These are phyloP conservation scores for Yamadazyma sp. DNA, from an alignment of 1,139 yeast species.

Conservation along the genomic window DNA sequence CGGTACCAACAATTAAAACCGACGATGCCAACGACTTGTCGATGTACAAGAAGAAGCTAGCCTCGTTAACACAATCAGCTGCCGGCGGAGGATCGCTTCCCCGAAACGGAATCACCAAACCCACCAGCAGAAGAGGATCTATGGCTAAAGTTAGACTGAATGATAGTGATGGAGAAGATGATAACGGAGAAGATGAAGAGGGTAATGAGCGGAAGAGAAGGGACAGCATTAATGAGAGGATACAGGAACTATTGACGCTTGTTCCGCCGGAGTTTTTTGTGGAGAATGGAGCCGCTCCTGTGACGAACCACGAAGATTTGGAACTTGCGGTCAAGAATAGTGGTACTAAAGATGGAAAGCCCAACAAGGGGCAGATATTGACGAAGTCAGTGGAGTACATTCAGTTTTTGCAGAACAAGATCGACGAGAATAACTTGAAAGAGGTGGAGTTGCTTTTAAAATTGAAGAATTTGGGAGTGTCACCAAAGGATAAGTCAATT, in stretches of 20 bases:
- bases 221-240: slow-evolving; percentile 86
- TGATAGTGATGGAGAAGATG: slow-evolving; percentile 26
- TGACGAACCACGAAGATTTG: slow-evolving; percentile 18
- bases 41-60: slow-evolving; percentile 4
- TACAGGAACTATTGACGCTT: slow-evolving; percentile 72
- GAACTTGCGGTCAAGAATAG: slow-evolving; percentile 47
- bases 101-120: slow-evolving; percentile 35
- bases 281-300: slow-evolving; percentile 9
- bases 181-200: slow-evolving; percentile 33
- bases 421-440: slow-evolving; percentile 73
- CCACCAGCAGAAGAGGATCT: slow-evolving; percentile 41
- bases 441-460: slow-evolving; percentile 73
- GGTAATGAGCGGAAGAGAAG: slow-evolving; percentile 67
- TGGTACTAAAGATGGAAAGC: slow-evolving; percentile 84
- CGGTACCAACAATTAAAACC: slow-evolving; percentile 3
- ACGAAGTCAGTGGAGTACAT: slow-evolving; percentile 85
- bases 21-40: slow-evolving; percentile 7
- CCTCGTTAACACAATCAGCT: slow-evolving; percentile 37
- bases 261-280: slow-evolving; percentile 65
- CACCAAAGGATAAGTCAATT: slow-evolving; percentile 36
- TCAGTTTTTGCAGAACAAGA: slow-evolving; percentile 66
- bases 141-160: slow-evolving; percentile 29
- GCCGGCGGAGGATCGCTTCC: slow-evolving; percentile 22
- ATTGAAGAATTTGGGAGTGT: slow-evolving; percentile 50
- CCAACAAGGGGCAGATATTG: slow-evolving; percentile 89